Conservation (phyloP, 768 basidiomycete genomes). For the Boletus edulis region DNA sequence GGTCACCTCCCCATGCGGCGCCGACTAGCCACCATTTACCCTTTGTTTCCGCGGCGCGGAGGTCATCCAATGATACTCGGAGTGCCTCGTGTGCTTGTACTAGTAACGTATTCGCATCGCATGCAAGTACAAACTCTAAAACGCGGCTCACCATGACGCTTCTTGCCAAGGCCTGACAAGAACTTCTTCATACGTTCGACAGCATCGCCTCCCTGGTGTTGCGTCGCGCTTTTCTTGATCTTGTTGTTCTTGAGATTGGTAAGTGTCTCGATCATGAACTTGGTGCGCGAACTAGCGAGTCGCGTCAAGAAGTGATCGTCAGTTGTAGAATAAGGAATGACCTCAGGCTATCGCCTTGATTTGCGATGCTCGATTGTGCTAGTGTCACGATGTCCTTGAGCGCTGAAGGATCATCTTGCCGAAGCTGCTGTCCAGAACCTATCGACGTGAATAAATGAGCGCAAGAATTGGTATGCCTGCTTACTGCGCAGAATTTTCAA, state of each 20-base stretch:
- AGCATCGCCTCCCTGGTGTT: conserved; percentile 71
- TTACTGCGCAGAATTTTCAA: conserved; percentile 81
- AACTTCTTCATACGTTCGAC: conserved; percentile 90
- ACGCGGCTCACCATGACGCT: conserved; percentile 54
- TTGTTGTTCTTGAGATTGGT: conserved; percentile 93
- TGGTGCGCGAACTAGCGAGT: conserved; percentile 71
- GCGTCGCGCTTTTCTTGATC: conserved; percentile 57
- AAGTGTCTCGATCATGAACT: conserved; percentile 95
- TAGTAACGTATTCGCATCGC: conserved; percentile 29
- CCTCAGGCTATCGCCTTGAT: conserved; percentile 51
- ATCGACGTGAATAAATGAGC: conserved; percentile 10
- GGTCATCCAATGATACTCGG: conserved; percentile 80
- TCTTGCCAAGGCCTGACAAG: conserved; percentile 71
- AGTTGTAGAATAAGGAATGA: conserved; percentile 17
- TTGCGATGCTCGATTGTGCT: conserved; percentile 69
- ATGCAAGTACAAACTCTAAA: not conserved
- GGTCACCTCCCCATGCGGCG: conserved; percentile 93
- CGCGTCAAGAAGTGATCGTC: not conserved
- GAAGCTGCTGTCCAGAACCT: conserved; percentile 92
- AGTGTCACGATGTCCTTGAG: conserved; percentile 88
- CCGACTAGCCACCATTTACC: conserved; percentile 99
- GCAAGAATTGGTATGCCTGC: conserved; percentile 18
- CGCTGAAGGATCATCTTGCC: conserved; percentile 88
- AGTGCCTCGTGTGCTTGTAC: conserved; percentile 84
- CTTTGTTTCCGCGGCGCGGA: conserved; percentile 76